Percentiles rank a stretch among this genome's conserved stretches.
Conservation (phyloP, 139 green algal genomes). For the Tetraselmis chui region DNA sequence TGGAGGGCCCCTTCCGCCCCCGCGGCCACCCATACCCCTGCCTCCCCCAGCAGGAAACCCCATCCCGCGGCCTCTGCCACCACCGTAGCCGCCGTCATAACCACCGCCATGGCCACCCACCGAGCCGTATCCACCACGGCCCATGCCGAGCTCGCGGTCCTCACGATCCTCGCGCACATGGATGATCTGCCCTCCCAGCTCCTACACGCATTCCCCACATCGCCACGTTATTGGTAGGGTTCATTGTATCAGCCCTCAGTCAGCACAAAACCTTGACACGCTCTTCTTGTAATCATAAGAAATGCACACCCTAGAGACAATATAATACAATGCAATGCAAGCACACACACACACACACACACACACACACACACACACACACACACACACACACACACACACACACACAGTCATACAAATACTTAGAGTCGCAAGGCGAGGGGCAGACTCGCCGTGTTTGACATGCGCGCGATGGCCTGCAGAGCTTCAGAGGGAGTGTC, state of each 20-base stretch:
- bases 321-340: constrained; percentile 12
- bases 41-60: neutral
- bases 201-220: too few relatives aligned
- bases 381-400: too few relatives aligned
- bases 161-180: constrained; percentile 49
- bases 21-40: neutral
- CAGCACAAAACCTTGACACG: too few relatives aligned
- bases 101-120: neutral
- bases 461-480: constrained; percentile 50
- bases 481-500: constrained; percentile 44
- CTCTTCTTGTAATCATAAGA: too few relatives aligned
- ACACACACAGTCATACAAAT: too few relatives aligned
- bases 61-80: too few relatives aligned
- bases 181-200: constrained; percentile 38
- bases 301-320: neutral
- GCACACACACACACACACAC: neutral
- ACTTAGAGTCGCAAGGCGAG: constrained; percentile 9
- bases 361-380: too few relatives aligned
- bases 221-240: too few relatives aligned
- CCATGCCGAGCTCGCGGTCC: constrained; percentile 8
- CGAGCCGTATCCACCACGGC: neutral
- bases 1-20: too few relatives aligned
- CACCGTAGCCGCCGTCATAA: too few relatives aligned
- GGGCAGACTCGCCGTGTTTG: constrained; percentile 36
- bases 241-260: too few relatives aligned